phyloP scores from a whole-genome alignment of 2,329 filamentous ascomycete species.

The Cladobotryum protrusum region DNA sequence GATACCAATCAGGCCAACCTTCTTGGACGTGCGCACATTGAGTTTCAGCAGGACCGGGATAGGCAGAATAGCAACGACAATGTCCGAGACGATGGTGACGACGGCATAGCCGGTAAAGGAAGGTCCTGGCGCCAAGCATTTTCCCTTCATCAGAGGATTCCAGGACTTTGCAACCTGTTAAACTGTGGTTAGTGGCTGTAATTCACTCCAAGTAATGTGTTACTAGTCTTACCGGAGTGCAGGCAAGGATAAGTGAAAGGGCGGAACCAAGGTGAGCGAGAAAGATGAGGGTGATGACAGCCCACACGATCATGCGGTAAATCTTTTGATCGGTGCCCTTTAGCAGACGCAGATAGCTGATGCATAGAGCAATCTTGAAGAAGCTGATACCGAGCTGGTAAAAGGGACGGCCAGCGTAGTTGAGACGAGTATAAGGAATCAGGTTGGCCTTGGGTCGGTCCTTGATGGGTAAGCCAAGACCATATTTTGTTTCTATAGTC shows the following conservation, averaged over 20 bases:
- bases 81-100: slow-evolving; percentile 45
- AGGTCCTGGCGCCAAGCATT: slow-evolving; percentile 39
- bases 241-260: slow-evolving; percentile 44
- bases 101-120: slow-evolving; percentile 47
- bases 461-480: slow-evolving; percentile 41
- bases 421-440: slow-evolving; percentile 41
- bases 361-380: slow-evolving; percentile 49
- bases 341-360: slow-evolving; percentile 47
- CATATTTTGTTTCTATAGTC: slow-evolving; percentile 44
- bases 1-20: slow-evolving; percentile 44
- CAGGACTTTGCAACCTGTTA: slow-evolving; percentile 37
- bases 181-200: neutral
- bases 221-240: slow-evolving; percentile 36
- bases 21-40: slow-evolving; percentile 42
- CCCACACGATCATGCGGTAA: slow-evolving; percentile 41
- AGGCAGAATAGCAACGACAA: slow-evolving; percentile 44
- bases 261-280: slow-evolving; percentile 43
- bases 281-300: slow-evolving; percentile 37
- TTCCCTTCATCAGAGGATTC: slow-evolving; percentile 34
- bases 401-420: slow-evolving; percentile 47
- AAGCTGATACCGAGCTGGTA: slow-evolving; percentile 51
- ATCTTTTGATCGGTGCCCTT: slow-evolving; percentile 38
- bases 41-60: slow-evolving; percentile 44
- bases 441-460: slow-evolving; percentile 39
- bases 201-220: neutral